Evolutionary conservation across 1,284 basidiomycete species (phyloP).

Genomic region (Athelia sp.): DNA sequence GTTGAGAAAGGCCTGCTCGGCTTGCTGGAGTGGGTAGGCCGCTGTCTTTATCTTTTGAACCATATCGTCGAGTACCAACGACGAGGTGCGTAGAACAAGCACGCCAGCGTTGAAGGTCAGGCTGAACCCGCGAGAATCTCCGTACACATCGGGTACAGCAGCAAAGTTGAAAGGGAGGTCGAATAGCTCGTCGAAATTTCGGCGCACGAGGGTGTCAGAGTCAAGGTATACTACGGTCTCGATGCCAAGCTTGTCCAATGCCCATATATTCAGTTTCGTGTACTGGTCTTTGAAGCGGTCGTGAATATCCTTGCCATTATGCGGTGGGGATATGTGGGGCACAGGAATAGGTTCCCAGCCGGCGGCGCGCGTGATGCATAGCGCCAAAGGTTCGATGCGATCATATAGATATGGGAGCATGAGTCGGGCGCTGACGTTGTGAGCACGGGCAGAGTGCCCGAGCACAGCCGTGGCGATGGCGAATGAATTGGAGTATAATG

Average conservation of each 20-base stretch:
- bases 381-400: conserved; percentile 29
- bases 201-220: conserved; percentile 36
- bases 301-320: conserved; percentile 26
- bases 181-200: conserved; percentile 42
- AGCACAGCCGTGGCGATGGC: conserved; percentile 35
- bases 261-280: conserved; percentile 41
- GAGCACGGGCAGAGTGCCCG: conserved; percentile 32
- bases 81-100: conserved; percentile 30
- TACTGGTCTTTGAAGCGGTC: conserved; percentile 36
- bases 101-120: conserved; percentile 40
- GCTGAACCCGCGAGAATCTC: conserved; percentile 25
- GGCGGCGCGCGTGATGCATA: conserved; percentile 32
- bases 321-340: conserved; percentile 31
- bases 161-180: conserved; percentile 35
- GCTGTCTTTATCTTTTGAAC: conserved; percentile 27
- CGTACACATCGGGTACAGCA: conserved; percentile 37
- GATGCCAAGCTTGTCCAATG: conserved; percentile 28
- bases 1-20: conserved; percentile 44
- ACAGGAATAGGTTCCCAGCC: conserved; percentile 36
- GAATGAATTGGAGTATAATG: conserved; percentile 39
- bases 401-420: conserved; percentile 35
- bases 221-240: conserved; percentile 33
- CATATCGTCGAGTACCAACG: conserved; percentile 29
- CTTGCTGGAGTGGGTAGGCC: conserved; percentile 27
- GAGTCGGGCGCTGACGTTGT: conserved; percentile 28